A percentile compares a stretch with the other conserved stretches of the same genome.
These are phyloP conservation scores for Leptographium lundbergii DNA, from an alignment of 2,329 filamentous ascomycete genomes.

Conservation along the genomic window DNA sequence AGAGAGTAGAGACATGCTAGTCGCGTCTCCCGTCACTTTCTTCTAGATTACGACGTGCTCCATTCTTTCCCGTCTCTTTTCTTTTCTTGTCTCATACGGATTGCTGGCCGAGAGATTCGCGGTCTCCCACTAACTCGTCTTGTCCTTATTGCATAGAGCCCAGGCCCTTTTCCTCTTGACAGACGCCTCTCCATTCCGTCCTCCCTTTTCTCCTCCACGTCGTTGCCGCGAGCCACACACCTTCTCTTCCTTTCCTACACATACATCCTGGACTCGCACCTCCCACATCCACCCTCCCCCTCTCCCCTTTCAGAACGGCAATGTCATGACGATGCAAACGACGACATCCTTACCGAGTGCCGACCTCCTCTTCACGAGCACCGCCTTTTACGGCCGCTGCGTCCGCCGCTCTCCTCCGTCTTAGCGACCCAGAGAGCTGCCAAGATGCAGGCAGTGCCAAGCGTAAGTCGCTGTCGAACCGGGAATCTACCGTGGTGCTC, in stretches of 20 bases:
- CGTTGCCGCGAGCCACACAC: neutral
- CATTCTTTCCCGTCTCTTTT: conserved; percentile 2
- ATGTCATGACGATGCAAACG: conserved; percentile 27
- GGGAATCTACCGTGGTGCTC: neutral
- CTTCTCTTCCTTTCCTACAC: neutral
- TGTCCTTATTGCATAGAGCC: neutral
- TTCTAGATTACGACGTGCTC: conserved; percentile 1
- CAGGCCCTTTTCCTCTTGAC: neutral
- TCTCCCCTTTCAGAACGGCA: conserved; percentile 5
- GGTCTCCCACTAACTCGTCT: neutral
- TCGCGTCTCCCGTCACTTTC: conserved; percentile 1
- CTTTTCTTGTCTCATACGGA: neutral
- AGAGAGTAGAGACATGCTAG: neutral
- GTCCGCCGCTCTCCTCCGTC: conserved; percentile 10
- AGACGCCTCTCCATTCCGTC: neutral
- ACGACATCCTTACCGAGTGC: conserved; percentile 17
- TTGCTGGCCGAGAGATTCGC: neutral
- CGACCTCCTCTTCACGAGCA: conserved; percentile 19
- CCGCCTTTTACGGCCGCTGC: conserved; percentile 18
- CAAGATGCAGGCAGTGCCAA: conserved; percentile 28
- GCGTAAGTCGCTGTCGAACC: conserved; percentile 27
- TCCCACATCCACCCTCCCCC: neutral
- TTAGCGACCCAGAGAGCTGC: conserved; percentile 12
- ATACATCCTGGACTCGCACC: neutral
- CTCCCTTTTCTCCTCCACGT: neutral